phyloP scores from a whole-genome alignment of 2,329 filamentous ascomycete genomes.

The Colletotrichum graminicola region DNA sequence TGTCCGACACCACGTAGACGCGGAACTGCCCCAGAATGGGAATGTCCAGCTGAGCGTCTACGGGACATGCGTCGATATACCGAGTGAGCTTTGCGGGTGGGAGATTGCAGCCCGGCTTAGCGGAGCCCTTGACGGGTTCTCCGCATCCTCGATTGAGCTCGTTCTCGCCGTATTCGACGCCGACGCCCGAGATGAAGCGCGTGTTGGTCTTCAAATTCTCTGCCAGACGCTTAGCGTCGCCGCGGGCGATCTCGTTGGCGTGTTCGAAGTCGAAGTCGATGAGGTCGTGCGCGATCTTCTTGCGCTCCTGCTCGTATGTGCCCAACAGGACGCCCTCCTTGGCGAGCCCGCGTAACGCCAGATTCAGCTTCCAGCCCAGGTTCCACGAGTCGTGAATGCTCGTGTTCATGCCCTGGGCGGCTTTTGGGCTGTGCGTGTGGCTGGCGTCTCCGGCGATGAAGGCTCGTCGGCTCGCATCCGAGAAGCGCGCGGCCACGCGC shows the following conservation, averaged over 20 bases:
- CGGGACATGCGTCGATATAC: constrained; percentile 81
- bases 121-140: constrained; percentile 58
- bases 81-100: constrained; percentile 78
- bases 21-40: constrained; percentile 82
- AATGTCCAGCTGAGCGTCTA: constrained; percentile 82
- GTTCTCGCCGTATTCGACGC: constrained; percentile 70
- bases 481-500: constrained; percentile 77
- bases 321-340: constrained; percentile 59
- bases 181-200: constrained; percentile 79
- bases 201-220: constrained; percentile 78
- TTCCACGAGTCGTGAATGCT: constrained; percentile 73
- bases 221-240: constrained; percentile 72
- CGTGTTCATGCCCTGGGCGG: constrained; percentile 76
- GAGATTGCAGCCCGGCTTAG: constrained; percentile 66
- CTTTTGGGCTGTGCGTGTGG: constrained; percentile 79
- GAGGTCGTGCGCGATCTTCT: constrained; percentile 63
- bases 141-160: constrained; percentile 60
- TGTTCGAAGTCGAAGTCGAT: constrained; percentile 63
- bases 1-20: constrained; percentile 76
- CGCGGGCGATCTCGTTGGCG: constrained; percentile 68
- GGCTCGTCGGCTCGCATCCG: constrained; percentile 68
- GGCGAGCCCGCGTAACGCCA: constrained; percentile 67
- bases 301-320: constrained; percentile 66
- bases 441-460: constrained; percentile 77
- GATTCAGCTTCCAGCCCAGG: constrained; percentile 63